Evolutionary conservation across 257 asterid species (phyloP).

Genomic region (Cinchona pubescens): DNA sequence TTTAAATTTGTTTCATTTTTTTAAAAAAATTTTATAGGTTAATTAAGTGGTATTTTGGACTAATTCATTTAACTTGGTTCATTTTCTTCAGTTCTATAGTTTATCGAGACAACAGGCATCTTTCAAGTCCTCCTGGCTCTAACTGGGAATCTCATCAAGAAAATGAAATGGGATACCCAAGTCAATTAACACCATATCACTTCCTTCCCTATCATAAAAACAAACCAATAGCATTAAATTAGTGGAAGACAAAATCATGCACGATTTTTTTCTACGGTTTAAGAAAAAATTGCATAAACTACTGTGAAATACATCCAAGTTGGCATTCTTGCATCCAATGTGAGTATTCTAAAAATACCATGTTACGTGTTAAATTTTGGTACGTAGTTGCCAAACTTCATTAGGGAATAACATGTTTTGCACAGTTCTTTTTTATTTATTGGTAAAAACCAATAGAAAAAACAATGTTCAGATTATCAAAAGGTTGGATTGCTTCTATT

Average conservation of each 20-base stretch:
- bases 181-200: slow-evolving; percentile 22
- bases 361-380: not conserved
- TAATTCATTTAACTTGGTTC: not conserved
- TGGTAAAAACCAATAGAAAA: not conserved
- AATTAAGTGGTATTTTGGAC: too few species aligned
- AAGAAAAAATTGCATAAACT: not conserved
- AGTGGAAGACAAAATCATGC: slow-evolving; percentile 15
- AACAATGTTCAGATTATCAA: not conserved
- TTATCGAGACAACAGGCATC: not conserved
- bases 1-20: not conserved
- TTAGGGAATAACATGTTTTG: not conserved
- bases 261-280: slow-evolving; percentile 13
- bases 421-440: too few species aligned
- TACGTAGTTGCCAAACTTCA: not conserved
- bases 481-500: not conserved
- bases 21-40: too few species aligned
- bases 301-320: not conserved
- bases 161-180: slow-evolving; percentile 13
- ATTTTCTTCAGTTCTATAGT: not conserved
- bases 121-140: not conserved
- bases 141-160: slow-evolving; percentile 13
- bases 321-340: not conserved
- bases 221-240: slow-evolving; percentile 15
- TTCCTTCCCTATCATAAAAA: slow-evolving; percentile 21
- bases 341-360: not conserved